Percentiles rank a stretch among this genome's conserved stretches.
These are phyloP conservation scores for Selaginella moellendorffii DNA, from an alignment of 75 land plant species.

Conservation along the genomic window DNA sequence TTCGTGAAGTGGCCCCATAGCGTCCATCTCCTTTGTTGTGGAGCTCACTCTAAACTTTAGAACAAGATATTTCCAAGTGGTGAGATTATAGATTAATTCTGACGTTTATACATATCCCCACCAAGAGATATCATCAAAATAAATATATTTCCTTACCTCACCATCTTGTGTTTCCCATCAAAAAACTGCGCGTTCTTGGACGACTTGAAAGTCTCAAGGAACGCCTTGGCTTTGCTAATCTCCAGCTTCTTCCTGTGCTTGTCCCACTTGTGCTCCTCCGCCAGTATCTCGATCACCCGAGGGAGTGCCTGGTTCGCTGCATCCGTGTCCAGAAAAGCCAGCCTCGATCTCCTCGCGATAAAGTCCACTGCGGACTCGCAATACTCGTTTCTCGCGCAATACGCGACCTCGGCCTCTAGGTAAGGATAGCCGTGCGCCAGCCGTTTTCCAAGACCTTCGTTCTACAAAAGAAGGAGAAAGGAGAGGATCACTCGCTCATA, in stretches of 20 bases:
- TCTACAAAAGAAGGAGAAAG: constrained; percentile 27
- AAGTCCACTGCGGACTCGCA: constrained; percentile 97
- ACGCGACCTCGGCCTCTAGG: constrained; percentile 95
- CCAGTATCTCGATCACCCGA: constrained; percentile 62
- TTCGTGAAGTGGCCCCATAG: no score
- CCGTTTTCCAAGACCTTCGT: constrained; percentile 74
- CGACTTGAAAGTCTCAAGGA: constrained; percentile 82
- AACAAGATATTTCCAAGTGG: no score
- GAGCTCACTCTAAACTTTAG: no score
- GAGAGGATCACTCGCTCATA: no score
- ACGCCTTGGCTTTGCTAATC: constrained; percentile 40
- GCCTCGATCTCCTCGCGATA: constrained; percentile 71
- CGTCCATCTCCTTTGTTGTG: no score
- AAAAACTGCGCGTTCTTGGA: constrained; percentile 71
- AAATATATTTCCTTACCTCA: not conserved
- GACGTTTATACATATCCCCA: not conserved
- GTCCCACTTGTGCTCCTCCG: constrained; percentile 79
- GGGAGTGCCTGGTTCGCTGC: constrained; percentile 74
- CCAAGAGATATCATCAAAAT: not conserved
- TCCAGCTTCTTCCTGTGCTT: constrained; percentile 45
- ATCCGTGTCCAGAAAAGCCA: constrained; percentile 93
- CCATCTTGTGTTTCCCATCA: constrained; percentile 58
- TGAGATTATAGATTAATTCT: not conserved
- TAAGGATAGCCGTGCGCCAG: constrained; percentile 93
- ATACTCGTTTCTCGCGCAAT: constrained; percentile 90